Evolutionary conservation across 2,329 filamentous ascomycete genomes (phyloP).

Genomic region (Paramyrothecium sp.): DNA sequence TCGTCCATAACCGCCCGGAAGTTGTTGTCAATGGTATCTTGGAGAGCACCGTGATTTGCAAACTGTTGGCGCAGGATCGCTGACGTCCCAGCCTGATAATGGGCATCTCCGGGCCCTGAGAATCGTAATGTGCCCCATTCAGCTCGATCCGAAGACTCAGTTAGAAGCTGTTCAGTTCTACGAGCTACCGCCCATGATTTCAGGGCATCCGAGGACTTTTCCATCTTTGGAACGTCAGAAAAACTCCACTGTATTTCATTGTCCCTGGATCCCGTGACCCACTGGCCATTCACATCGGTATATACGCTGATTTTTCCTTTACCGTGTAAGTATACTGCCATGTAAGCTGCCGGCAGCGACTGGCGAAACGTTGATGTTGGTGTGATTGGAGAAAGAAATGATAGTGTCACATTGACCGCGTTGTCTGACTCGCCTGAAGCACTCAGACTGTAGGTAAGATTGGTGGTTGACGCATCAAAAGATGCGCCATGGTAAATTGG

Average conservation of each 20-base stretch:
- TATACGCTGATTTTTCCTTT: constrained; percentile 63
- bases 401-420: constrained; percentile 39
- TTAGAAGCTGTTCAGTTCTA: constrained; percentile 65
- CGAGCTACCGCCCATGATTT: constrained; percentile 68
- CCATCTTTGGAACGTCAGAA: constrained; percentile 5
- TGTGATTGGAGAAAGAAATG: constrained; percentile 74
- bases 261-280: constrained; percentile 74
- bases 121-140: constrained; percentile 86
- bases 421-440: constrained; percentile 21
- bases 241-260: constrained; percentile 71
- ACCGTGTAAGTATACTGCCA: constrained; percentile 69
- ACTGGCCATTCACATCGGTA: constrained; percentile 71
- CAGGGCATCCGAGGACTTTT: constrained; percentile 33
- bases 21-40: constrained; percentile 63
- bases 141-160: constrained; percentile 69
- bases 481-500: constrained; percentile 42
- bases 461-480: constrained; percentile 49
- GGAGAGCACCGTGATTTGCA: constrained; percentile 62
- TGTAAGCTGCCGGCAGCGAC: constrained; percentile 78
- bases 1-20: constrained; percentile 73
- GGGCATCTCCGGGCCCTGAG: constrained; percentile 64
- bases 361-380: constrained; percentile 78
- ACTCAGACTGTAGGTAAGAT: constrained; percentile 44
- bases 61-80: constrained; percentile 66
- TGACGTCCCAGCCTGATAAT: constrained; percentile 71